Conservation (phyloP, 225 moss, liverwort and hornwort genomes). For the Pseudoscleropodium purum region DNA sequence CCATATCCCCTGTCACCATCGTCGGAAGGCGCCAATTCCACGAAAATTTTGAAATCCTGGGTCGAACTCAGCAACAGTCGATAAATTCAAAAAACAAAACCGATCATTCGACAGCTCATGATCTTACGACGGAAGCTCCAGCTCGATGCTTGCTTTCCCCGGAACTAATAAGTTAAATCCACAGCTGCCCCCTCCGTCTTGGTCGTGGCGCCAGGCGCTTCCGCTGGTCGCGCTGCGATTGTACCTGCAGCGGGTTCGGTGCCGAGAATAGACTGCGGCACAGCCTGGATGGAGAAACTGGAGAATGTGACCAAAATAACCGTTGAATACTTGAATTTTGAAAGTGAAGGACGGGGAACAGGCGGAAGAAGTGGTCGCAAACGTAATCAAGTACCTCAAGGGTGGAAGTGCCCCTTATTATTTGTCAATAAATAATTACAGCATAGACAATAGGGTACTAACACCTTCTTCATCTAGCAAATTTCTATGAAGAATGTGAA, state of each 20-base stretch:
- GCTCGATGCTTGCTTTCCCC: neutral
- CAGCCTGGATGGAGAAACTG: neutral
- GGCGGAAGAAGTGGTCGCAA: neutral
- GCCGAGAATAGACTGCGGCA: neutral
- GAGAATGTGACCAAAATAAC: neutral
- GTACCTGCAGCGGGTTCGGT: neutral
- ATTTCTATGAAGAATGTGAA: too few relatives aligned
- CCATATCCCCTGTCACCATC: neutral
- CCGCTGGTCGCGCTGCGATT: neutral
- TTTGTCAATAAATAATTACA: neutral
- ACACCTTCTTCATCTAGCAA: too few relatives aligned
- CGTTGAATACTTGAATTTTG: neutral
- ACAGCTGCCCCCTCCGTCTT: neutral
- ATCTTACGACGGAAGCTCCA: neutral
- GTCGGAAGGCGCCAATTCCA: conserved; percentile 4
- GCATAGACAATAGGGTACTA: too few relatives aligned
- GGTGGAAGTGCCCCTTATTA: neutral
- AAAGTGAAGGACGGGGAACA: neutral
- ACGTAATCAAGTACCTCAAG: neutral
- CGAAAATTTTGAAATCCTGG: neutral
- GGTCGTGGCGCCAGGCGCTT: neutral
- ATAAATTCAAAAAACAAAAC: neutral
- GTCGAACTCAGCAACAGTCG: neutral
- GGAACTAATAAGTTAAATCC: neutral
- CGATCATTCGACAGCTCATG: neutral